Evolutionary conservation across 139 green algal species (phyloP).

Genomic region (Microglena sp.): DNA sequence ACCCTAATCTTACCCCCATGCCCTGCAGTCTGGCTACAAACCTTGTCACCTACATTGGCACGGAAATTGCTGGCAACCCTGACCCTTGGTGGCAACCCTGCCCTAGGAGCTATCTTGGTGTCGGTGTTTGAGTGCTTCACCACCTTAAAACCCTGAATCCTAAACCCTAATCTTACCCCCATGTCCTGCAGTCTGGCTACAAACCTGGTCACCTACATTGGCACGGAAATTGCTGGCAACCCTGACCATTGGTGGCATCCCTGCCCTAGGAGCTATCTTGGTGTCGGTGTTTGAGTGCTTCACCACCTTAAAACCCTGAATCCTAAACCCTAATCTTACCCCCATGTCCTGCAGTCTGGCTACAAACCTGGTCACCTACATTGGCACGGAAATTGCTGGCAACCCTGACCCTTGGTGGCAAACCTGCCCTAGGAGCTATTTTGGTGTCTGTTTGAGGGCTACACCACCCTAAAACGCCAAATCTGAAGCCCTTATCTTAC

Average conservation of each 20-base stretch:
- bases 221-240: conserved; percentile 62
- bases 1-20: too few species aligned
- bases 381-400: conserved; percentile 68
- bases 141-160: too few species aligned
- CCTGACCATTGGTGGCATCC: too few species aligned
- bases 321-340: too few species aligned
- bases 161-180: too few species aligned
- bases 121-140: too few species aligned
- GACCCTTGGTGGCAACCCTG: conserved; percentile 52
- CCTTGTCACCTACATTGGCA: conserved; percentile 81
- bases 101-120: conserved; percentile 45
- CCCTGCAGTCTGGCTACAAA: conserved; percentile 79
- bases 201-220: conserved; percentile 89
- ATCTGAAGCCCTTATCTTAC: too few species aligned
- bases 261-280: conserved; percentile 50
- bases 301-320: too few species aligned
- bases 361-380: conserved; percentile 88
- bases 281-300: too few species aligned
- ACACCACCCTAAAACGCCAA: too few species aligned
- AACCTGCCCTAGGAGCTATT: conserved; percentile 51
- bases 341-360: too few species aligned
- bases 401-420: conserved; percentile 60
- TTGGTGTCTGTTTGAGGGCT: too few species aligned
- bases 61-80: conserved; percentile 67
- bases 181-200: conserved; percentile 71